Percentiles rank a stretch among this genome's conserved stretches.
phyloP scores from a whole-genome alignment of 1,284 basidiomycete species.

The Exobasidium cylindrosporum region DNA sequence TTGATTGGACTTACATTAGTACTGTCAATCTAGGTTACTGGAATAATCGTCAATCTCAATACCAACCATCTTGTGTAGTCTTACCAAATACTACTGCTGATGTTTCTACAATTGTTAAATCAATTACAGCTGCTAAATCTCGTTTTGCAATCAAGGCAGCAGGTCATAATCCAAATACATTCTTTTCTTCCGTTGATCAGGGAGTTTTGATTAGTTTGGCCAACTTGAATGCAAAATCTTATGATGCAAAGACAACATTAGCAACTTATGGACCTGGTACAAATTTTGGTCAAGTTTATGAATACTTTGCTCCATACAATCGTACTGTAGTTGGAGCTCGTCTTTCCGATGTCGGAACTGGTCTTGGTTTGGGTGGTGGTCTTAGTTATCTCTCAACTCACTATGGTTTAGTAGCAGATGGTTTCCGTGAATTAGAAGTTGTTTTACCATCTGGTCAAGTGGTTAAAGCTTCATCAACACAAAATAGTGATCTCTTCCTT shows the following conservation, averaged over 20 bases:
- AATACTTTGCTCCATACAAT: slow-evolving; percentile 10
- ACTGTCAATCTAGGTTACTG: slow-evolving; percentile 7
- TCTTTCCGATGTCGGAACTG: slow-evolving; percentile 28
- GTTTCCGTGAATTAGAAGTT: slow-evolving; percentile 28
- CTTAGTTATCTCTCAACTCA: slow-evolving; percentile 27
- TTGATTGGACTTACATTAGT: slow-evolving; percentile 1
- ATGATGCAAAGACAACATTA: slow-evolving; percentile 1
- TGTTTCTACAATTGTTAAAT: slow-evolving; percentile 5
- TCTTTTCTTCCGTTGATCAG: slow-evolving; percentile 21
- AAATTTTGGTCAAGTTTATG: slow-evolving; percentile 28
- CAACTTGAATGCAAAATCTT: slow-evolving; percentile 21
- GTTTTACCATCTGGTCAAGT: slow-evolving; percentile 35
- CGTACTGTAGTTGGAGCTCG: slow-evolving; percentile 28
- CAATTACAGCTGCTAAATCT: slow-evolving; percentile 7
- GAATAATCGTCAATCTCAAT: not conserved
- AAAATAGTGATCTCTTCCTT: slow-evolving; percentile 21
- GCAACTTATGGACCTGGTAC: slow-evolving; percentile 24
- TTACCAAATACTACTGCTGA: not conserved
- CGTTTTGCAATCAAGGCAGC: slow-evolving; percentile 33
- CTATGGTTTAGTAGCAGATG: slow-evolving; percentile 35
- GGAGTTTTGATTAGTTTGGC: slow-evolving; percentile 31
- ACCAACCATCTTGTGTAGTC: slow-evolving; percentile 13
- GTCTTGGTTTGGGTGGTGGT: slow-evolving; percentile 31
- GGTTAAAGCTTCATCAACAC: slow-evolving; percentile 22
- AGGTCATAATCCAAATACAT: slow-evolving; percentile 33